Conservation (phyloP, 2,329 filamentous ascomycete genomes). For the Pseudogymnoascus sp. region DNA sequence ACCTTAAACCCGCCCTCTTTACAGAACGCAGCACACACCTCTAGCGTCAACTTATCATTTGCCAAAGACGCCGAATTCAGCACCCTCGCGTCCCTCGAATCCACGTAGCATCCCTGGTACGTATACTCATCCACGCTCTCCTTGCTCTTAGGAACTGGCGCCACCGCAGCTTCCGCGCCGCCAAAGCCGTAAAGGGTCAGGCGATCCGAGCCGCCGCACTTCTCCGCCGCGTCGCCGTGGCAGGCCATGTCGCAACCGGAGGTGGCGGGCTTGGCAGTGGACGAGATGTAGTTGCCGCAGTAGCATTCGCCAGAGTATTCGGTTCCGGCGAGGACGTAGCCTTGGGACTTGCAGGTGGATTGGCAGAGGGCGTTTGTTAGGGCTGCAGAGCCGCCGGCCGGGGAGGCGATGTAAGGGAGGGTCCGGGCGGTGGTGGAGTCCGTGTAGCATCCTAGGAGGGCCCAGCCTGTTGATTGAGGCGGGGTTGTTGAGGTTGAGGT, state of each 20-base stretch:
- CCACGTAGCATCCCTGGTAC: background rate
- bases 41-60: background rate
- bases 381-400: background rate
- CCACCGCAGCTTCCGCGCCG: background rate
- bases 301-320: constrained; percentile 18
- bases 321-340: constrained; percentile 32
- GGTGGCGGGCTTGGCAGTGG: constrained; percentile 3
- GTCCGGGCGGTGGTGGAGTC: constrained; percentile 2
- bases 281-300: background rate
- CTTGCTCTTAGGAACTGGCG: background rate
- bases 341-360: constrained; percentile 38
- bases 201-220: constrained; percentile 14
- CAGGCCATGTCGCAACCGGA: constrained; percentile 17
- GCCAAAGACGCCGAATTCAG: background rate
- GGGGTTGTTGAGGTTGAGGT: constrained; percentile 23
- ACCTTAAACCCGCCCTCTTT: background rate
- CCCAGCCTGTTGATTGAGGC: constrained; percentile 9
- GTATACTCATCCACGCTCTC: background rate
- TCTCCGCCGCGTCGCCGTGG: constrained; percentile 13
- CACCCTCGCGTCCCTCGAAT: background rate
- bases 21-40: background rate
- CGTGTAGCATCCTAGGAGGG: constrained; percentile 11
- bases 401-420: constrained; percentile 18
- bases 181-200: constrained; percentile 10
- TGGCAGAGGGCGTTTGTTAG: constrained; percentile 39